Evolutionary conservation across 805 yeast species (phyloP).

Genomic region (Lachancea kluyveri): DNA sequence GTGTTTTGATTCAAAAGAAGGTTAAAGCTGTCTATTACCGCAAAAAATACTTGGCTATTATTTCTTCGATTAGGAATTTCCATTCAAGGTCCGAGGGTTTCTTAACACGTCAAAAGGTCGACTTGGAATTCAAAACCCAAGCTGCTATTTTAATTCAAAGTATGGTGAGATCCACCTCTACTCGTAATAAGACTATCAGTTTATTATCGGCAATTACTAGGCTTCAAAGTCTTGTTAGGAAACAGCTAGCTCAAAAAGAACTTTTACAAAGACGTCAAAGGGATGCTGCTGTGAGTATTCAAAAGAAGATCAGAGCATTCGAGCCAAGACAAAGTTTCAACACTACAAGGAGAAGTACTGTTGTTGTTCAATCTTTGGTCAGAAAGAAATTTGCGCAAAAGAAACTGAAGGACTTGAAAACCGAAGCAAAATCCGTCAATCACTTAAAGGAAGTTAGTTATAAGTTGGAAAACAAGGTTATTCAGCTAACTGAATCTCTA

Average conservation of each 20-base stretch:
- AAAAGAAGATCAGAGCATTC: conserved; percentile 66
- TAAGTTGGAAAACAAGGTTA: conserved; percentile 93
- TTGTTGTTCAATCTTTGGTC: conserved; percentile 67
- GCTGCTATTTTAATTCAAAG: conserved; percentile 76
- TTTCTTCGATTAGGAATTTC: conserved; percentile 44
- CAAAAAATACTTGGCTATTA: conserved; percentile 48
- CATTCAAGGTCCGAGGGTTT: conserved; percentile 66
- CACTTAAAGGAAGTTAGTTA: conserved; percentile 89
- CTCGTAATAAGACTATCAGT: conserved; percentile 34
- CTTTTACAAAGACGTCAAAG: conserved; percentile 44
- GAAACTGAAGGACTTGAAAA: conserved; percentile 57
- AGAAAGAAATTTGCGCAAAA: conserved; percentile 70
- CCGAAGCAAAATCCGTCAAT: conserved; percentile 89
- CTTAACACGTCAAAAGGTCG: conserved; percentile 48
- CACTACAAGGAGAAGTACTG: conserved; percentile 46
- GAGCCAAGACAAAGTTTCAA: conserved; percentile 49
- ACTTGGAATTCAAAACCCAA: conserved; percentile 45
- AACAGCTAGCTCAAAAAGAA: conserved; percentile 45
- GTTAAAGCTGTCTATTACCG: conserved; percentile 62
- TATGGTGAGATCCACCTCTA: conserved; percentile 46
- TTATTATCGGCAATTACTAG: conserved; percentile 30
- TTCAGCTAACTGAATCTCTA: conserved; percentile 82
- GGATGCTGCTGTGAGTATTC: conserved; percentile 65
- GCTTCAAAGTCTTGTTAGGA: conserved; percentile 49
- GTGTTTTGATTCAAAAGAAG: conserved; percentile 79